Conservation (phyloP, 768 basidiomycete species). For the Boletus reticulatus region DNA sequence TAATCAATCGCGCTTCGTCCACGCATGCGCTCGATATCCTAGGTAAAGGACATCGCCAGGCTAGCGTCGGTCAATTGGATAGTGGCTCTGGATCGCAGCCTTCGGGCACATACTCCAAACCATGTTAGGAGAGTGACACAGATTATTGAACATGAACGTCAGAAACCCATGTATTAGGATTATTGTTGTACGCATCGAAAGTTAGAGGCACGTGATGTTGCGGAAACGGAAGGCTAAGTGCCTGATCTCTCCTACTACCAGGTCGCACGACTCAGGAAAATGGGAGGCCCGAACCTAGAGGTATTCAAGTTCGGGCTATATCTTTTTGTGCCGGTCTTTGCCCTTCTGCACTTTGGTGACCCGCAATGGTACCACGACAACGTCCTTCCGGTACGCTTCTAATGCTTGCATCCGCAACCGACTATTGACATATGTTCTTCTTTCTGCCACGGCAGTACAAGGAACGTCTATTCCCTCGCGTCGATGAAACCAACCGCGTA, state of each 20-base stretch:
- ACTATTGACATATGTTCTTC: not conserved
- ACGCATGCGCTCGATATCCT: constrained; percentile 50
- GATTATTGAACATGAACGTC: not conserved
- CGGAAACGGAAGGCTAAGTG: too few relatives aligned
- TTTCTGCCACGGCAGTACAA: constrained; percentile 53
- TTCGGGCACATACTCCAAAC: constrained; percentile 66
- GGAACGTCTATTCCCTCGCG: constrained; percentile 65
- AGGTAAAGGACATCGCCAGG: constrained; percentile 28
- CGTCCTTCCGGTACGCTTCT: constrained; percentile 65
- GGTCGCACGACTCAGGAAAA: constrained; percentile 38
- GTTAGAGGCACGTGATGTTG: too few relatives aligned
- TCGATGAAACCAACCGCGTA: constrained; percentile 55
- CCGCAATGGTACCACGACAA: constrained; percentile 81
- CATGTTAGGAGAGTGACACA: constrained; percentile 45
- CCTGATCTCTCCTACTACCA: constrained; percentile 22
- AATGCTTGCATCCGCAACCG: not conserved
- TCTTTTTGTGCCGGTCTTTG: constrained; percentile 78
- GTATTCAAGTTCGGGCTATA: constrained; percentile 89
- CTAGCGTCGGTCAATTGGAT: constrained; percentile 45
- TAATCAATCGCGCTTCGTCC: constrained; percentile 47
- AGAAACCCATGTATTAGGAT: too few relatives aligned
- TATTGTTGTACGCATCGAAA: too few relatives aligned
- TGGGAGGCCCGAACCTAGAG: constrained; percentile 83
- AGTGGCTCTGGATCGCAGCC: constrained; percentile 43
- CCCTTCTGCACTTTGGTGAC: constrained; percentile 84